phyloP scores from a whole-genome alignment of 345 rosid genomes.

The Geranium brycei region DNA sequence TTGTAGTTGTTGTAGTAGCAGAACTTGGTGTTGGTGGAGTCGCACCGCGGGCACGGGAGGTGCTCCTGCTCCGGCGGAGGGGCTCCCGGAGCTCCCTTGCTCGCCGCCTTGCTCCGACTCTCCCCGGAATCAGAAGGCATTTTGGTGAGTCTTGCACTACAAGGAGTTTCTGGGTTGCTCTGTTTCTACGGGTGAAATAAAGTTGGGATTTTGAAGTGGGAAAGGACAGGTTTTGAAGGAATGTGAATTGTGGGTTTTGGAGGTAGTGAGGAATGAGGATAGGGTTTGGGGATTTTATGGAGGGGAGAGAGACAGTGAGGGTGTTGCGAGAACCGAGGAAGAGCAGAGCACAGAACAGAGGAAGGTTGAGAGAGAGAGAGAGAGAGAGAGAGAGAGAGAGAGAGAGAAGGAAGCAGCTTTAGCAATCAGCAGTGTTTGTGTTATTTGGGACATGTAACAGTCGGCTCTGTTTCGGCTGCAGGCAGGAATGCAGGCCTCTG shows the following conservation, averaged over 20 bases:
- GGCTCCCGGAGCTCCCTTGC: slow-evolving; percentile 4
- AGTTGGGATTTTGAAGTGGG: background rate
- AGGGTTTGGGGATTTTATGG: slow-evolving; percentile 12
- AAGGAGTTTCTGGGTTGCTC: no score
- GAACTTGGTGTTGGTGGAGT: no score
- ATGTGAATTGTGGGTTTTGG: background rate
- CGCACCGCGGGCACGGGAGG: slow-evolving; percentile 68
- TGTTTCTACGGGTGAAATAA: no score
- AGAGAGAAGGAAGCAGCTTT: slow-evolving; percentile 24
- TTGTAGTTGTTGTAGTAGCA: slow-evolving; percentile 60
- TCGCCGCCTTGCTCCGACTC: slow-evolving; percentile 14
- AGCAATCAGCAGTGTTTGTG: slow-evolving; percentile 25
- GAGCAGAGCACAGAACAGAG: slow-evolving; percentile 14
- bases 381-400: no score
- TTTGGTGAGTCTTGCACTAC: background rate
- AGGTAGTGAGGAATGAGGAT: slow-evolving; percentile 1
- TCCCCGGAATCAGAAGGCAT: slow-evolving; percentile 27
- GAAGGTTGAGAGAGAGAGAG: slow-evolving; percentile 2
- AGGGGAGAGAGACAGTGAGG: slow-evolving; percentile 4
- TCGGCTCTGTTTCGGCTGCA: slow-evolving; percentile 16
- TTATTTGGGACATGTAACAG: slow-evolving; percentile 34
- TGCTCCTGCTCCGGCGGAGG: slow-evolving; percentile 20
- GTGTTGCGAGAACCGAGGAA: background rate
- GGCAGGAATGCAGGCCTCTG: no score
- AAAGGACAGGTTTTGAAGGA: background rate